A percentile compares a stretch with the other conserved stretches of the same genome.
Conservation (phyloP, 768 basidiomycete genomes). For the Rhodotorula graminis region DNA sequence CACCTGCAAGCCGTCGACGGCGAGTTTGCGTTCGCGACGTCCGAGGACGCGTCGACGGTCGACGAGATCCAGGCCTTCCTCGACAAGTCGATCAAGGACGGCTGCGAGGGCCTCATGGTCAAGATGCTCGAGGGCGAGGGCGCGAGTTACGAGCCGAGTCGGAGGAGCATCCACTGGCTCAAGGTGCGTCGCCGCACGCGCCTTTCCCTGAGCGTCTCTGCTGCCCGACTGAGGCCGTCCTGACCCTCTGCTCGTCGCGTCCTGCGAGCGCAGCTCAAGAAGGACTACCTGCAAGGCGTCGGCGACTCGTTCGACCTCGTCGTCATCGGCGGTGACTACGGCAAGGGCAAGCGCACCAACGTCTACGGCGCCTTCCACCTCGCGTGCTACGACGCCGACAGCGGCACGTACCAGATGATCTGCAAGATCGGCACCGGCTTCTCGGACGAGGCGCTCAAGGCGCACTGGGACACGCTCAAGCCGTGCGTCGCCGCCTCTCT, state of each 20-base stretch:
- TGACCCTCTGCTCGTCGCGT: conserved; percentile 6
- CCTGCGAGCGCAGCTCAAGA: conserved; percentile 70
- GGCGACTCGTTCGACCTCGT: conserved; percentile 96
- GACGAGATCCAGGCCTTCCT: conserved; percentile 94
- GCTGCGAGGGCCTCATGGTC: conserved; percentile 98
- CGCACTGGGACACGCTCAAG: conserved; percentile 73
- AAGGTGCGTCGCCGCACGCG: conserved; percentile 68
- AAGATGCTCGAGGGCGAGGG: conserved; percentile 93
- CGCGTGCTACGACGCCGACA: conserved; percentile 90
- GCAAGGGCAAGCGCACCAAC: conserved; percentile 94
- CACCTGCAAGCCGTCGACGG: conserved; percentile 77
- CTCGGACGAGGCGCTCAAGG: conserved; percentile 78
- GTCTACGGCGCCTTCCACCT: conserved; percentile 97
- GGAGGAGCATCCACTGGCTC: conserved; percentile 94
- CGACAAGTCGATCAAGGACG: conserved; percentile 94
- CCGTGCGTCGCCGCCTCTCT: conserved; percentile 51
- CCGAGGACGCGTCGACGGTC: conserved; percentile 77
- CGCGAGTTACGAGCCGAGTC: conserved; percentile 90
- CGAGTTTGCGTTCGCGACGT: conserved; percentile 90
- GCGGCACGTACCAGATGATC: conserved; percentile 91
- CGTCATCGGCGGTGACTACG: conserved; percentile 95
- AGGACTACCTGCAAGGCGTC: conserved; percentile 92
- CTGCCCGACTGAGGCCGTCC: too few relatives aligned
- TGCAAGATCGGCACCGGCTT: conserved; percentile 99
- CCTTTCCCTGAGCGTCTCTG: too few relatives aligned